Base-by-base conservation (phyloP, 306 rosid genomes). In the Sechiopsis laciniata region DNA sequence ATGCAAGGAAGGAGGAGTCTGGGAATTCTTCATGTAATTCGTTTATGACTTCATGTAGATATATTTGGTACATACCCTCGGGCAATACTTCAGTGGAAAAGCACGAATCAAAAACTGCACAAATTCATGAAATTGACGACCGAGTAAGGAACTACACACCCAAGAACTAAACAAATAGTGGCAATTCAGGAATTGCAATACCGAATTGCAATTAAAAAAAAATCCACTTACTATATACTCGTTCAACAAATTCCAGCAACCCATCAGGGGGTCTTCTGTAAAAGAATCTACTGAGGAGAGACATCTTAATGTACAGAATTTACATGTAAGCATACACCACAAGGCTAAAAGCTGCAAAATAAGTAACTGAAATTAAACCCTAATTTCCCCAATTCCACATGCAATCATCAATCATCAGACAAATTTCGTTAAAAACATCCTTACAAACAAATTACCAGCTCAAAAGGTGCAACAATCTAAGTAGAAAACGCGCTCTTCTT, bases 211-310 rank as follows among this genome's bases (percentile, higher is more conserved):
- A 68, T 14, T n/a, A n/a, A n/a, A 26, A 40, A 53, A n/a, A n/a
- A 4, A 7, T 22, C 48, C 24, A 75, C 70, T 79, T 85, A 93
- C 98, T 92, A 71, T 93, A 93, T 19, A 93, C 94, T 83, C 97
- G 79, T 32, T 88, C 97, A 60, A 89, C 74, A 76, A 93, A 90
- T 82, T 93, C 98, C 55, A 93, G 97, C 72, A 93, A 86, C 17
- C 97, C 98, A 84, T 93, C 97, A 11, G 98, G 98, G 55, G 97
- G 98, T 21, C 98, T 85, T 76, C 84, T 89, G 94, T 88, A 89
- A 69, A 90, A 93, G 86, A 93, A 93, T 84, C 98, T 85, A 84
- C 98, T 89, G 21, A 93, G 90, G 42, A 90, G 94, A 35, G 98
- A 83, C 98, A 93, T 92, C 79, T 73, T 77, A 58, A 13, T 65